Evolutionary conservation across 2,329 filamentous ascomycete species (phyloP).

Genomic region (Zasmidium cellare): DNA sequence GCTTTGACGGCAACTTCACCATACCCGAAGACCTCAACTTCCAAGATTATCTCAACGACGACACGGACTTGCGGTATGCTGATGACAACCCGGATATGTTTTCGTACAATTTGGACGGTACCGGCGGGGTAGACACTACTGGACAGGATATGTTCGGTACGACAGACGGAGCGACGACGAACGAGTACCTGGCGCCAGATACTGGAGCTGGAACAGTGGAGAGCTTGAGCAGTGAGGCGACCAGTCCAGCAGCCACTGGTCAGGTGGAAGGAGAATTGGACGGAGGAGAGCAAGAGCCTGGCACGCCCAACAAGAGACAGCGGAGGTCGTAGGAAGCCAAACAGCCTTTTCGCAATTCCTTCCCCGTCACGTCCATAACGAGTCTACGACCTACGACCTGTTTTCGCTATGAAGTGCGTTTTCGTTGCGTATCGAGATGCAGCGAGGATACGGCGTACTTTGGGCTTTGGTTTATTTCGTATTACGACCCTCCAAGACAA

Average conservation of each 20-base stretch:
- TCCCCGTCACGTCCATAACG: no score
- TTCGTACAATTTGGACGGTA: slow-evolving; percentile 22
- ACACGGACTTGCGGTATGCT: neutral
- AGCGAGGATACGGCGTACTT: no score
- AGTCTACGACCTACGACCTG: no score
- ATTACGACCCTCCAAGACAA: neutral
- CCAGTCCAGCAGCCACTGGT: slow-evolving; percentile 33
- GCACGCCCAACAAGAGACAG: slow-evolving; percentile 28
- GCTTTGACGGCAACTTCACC: slow-evolving; percentile 4
- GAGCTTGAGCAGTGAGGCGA: slow-evolving; percentile 42
- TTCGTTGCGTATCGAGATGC: no score
- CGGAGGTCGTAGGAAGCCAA: slow-evolving; percentile 11
- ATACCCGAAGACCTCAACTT: slow-evolving; percentile 1
- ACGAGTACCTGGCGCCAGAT: slow-evolving; percentile 11
- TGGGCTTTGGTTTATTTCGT: neutral
- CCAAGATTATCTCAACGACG: slow-evolving; percentile 2
- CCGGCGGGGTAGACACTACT: neutral
- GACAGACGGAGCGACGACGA: slow-evolving; percentile 3
- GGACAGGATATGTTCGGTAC: slow-evolving; percentile 21
- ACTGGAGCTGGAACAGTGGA: slow-evolving; percentile 35
- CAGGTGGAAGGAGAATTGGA: slow-evolving; percentile 9
- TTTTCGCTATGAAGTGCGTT: no score
- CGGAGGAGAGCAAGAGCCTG: slow-evolving; percentile 16
- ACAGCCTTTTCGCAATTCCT: neutral
- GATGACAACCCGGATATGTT: slow-evolving; percentile 9